Evolutionary conservation across 208 protist species (phyloP), one percentile per base, ranked within the genome.

Genomic region (Paratrypanosoma confusum): DNA sequence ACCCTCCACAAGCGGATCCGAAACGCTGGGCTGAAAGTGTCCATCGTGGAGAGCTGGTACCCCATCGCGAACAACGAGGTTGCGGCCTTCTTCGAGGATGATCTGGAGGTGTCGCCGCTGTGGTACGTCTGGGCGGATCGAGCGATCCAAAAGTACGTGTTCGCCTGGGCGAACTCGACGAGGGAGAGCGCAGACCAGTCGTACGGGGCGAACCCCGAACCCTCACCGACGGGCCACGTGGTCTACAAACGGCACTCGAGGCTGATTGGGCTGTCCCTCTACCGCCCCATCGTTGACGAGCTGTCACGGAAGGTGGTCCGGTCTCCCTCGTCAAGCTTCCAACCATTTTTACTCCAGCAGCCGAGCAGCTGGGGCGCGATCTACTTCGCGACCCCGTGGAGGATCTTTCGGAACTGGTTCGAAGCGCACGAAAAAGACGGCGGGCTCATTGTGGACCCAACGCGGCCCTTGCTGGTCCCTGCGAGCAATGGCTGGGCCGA

Each of bases 71-170:
- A 75, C 14, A 62, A 57, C 20, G 71, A 88, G 59, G 23, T 83
- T 6, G 68, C 41, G 13, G 31, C 72, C 21, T 71, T 80, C 36
- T 44, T 92, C n/a, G 70, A 81, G 11, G 57, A 71, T 4, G 50
- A 65, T 25, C 44, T 51, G 0, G 40, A 24, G 7, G 44, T 85
- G 17, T 75, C 71, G 0, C 50, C 39, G 20, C 32, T 64, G 18
- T 92, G 78, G 79, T 73, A 71, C 35, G 39, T 39, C 14, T 85
- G 71, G 77, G 23, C 60, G 14, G 3, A 51, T 20, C 25, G 49
- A 5, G 71, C 61, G 8, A 14, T 89, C 1, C 8, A 8, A 2
- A 22, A 32, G 8, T 81, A 85, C 42, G 37, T 26, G 13, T 39
- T 34, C n/a, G 31, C 50, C 13, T 25, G 26, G 3, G 11, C 6